These are phyloP conservation scores for Limnomonas spitsbergensis DNA, from an alignment of 139 green algal genomes.

Conservation along the genomic window DNA sequence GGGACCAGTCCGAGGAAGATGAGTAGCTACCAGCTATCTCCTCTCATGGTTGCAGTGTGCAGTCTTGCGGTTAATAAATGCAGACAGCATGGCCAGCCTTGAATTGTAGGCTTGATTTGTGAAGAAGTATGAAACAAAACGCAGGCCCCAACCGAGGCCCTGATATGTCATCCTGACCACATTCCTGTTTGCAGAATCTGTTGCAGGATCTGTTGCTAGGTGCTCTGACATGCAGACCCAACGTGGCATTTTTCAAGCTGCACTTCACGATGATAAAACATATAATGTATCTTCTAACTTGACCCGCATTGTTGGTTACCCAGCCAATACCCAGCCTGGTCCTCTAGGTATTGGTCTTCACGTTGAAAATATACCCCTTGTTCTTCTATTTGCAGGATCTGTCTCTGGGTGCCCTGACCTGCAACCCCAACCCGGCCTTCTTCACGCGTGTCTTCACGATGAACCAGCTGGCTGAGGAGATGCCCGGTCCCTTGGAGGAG, in stretches of 20 bases:
- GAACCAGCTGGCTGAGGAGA: neutral
- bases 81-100: no score
- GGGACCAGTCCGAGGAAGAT: no score
- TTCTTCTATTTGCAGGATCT: conserved; percentile 36
- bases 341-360: neutral
- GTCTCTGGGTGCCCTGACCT: conserved; percentile 45
- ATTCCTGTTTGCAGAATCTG: no score
- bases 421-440: conserved; percentile 57
- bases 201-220: conserved; percentile 50
- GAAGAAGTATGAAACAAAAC: no score
- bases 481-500: neutral
- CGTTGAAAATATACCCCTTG: neutral
- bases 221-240: conserved; percentile 39
- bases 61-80: no score
- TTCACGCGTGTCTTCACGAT: conserved; percentile 43
- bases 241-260: conserved; percentile 54
- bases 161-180: no score
- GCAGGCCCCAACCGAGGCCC: no score
- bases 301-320: no score
- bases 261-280: conserved; percentile 50
- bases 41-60: no score
- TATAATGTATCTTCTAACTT: no score
- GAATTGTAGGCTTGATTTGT: no score
- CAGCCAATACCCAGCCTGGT: neutral
- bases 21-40: no score